These are phyloP conservation scores for Tetrahymena borealis DNA, from an alignment of 73 alveolate species.

Conservation along the genomic window DNA sequence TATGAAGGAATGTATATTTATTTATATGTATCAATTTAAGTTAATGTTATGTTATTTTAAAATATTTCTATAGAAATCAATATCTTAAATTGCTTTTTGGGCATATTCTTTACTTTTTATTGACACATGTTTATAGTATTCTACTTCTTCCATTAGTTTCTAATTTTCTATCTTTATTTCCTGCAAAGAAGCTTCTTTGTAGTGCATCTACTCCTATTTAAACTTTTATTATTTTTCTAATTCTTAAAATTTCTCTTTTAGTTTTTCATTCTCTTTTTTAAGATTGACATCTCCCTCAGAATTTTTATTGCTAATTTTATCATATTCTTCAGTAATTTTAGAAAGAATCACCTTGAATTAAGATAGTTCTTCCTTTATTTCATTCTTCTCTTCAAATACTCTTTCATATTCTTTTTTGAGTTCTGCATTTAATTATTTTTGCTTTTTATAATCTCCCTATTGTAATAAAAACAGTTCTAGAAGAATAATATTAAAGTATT, in stretches of 20 bases:
- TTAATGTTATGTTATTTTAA: slow-evolving; percentile 19
- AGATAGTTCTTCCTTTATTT: neutral
- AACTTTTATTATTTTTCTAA: slow-evolving; percentile 1
- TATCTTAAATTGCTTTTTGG: slow-evolving; percentile 16
- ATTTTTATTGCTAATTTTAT: slow-evolving; percentile 14
- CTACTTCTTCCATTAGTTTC: slow-evolving; percentile 12
- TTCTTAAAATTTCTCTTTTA: neutral
- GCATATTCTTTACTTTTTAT: slow-evolving; percentile 3
- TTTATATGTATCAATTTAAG: neutral
- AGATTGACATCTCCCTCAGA: neutral
- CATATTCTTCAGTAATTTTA: slow-evolving; percentile 32
- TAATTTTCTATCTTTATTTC: slow-evolving; percentile 14
- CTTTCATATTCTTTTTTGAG: slow-evolving; percentile 25
- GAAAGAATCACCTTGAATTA: slow-evolving; percentile 19
- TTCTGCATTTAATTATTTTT: slow-evolving; percentile 2
- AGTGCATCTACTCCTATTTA: slow-evolving; percentile 7
- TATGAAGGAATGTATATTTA: neutral
- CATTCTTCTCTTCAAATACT: slow-evolving; percentile 4
- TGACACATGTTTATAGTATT: slow-evolving; percentile 10
- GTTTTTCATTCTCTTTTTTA: neutral
- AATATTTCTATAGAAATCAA: slow-evolving; percentile 34
- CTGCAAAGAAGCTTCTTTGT: slow-evolving; percentile 10
- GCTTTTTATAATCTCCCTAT: neutral
- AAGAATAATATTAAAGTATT: neutral
- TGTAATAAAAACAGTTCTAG: neutral